phyloP scores from a whole-genome alignment of 2,329 filamentous ascomycete genomes.

The Alternaria sp. region DNA sequence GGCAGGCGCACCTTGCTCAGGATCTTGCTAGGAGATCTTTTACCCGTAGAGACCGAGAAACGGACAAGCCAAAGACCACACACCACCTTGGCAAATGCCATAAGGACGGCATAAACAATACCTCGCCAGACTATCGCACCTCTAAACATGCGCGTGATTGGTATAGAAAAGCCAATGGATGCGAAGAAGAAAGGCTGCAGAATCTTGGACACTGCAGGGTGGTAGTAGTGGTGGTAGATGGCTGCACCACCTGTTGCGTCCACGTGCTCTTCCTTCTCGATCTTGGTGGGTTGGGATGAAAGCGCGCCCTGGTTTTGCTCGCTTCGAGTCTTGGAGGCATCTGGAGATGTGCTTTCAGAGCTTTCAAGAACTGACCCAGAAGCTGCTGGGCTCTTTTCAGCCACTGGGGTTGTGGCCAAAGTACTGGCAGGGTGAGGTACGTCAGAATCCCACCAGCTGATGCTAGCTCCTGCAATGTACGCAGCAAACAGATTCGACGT shows the following conservation, averaged over 20 bases:
- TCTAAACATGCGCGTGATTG: constrained; percentile 73
- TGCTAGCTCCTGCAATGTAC: constrained; percentile 64
- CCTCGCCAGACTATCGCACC: constrained; percentile 74
- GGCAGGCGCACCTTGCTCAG: constrained; percentile 27
- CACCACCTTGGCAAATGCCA: constrained; percentile 63
- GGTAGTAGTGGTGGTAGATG: constrained; percentile 59
- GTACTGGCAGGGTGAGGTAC: constrained; percentile 33
- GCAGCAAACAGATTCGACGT: constrained; percentile 70
- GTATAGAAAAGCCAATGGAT: constrained; percentile 79
- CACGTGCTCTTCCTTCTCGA: not conserved
- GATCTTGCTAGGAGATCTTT: constrained; percentile 8
- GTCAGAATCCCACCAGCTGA: constrained; percentile 67
- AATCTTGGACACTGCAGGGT: constrained; percentile 58
- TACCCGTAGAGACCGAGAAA: constrained; percentile 34
- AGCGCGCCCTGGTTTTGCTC: not conserved
- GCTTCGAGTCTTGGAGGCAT: not conserved
- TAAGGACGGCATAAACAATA: constrained; percentile 74
- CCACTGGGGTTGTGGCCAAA: not conserved
- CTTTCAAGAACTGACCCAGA: not conserved
- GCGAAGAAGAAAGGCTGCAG: constrained; percentile 79
- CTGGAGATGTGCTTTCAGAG: not conserved
- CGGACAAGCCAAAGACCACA: constrained; percentile 54
- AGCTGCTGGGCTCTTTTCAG: not conserved
- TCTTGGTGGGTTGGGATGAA: not conserved
- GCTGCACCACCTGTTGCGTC: constrained; percentile 28